Conservation (phyloP, 148 eudicot genomes). For the Polygonum aviculare region DNA sequence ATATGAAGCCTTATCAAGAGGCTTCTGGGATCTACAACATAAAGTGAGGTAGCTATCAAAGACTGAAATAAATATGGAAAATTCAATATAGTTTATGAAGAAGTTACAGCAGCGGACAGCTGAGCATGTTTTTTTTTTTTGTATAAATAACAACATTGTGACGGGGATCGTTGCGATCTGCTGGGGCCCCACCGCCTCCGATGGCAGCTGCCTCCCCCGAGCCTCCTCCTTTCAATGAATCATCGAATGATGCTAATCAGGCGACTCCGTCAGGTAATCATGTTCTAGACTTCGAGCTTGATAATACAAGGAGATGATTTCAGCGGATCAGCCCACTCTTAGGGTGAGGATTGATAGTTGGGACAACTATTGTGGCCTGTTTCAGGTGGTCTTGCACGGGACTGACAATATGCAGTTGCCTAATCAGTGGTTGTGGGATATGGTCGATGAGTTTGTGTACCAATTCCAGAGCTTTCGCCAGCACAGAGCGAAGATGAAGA, state of each 20-base stretch:
- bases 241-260: neutral
- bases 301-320: too few species aligned
- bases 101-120: too few species aligned
- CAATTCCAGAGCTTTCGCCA: slow-evolving; percentile 96
- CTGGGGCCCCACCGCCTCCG: neutral
- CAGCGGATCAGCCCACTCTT: slow-evolving; percentile 68
- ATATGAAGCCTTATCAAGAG: too few species aligned
- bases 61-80: too few species aligned
- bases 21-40: too few species aligned
- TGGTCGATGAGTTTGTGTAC: slow-evolving; percentile 98
- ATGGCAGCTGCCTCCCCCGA: neutral
- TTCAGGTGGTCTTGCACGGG: slow-evolving; percentile 76
- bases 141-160: too few species aligned
- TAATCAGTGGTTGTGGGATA: slow-evolving; percentile 99
- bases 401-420: slow-evolving; percentile 92
- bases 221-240: neutral
- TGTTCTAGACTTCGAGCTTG: too few species aligned
- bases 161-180: too few species aligned
- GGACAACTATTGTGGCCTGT: slow-evolving; percentile 84
- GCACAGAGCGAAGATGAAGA: slow-evolving; percentile 92
- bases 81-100: too few species aligned
- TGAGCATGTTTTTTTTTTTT: too few species aligned
- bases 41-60: too few species aligned
- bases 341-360: slow-evolving; percentile 71
- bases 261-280: neutral